Conservation (phyloP, 768 basidiomycete species). For the Mycena epipterygia region DNA sequence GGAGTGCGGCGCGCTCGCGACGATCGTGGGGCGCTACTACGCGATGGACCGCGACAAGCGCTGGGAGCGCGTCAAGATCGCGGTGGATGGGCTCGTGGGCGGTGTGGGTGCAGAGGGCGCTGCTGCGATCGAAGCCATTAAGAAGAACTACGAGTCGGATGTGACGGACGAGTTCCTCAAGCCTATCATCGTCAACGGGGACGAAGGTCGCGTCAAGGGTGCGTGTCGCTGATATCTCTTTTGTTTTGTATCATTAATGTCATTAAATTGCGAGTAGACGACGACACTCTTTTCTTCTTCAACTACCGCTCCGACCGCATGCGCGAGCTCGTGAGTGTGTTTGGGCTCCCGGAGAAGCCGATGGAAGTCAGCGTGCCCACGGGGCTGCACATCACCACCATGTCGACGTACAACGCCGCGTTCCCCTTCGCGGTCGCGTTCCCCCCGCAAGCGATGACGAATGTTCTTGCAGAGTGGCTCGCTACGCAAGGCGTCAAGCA, state of each 20-base stretch:
- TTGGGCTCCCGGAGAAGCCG: constrained; percentile 88
- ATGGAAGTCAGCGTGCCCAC: constrained; percentile 86
- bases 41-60: constrained; percentile 98
- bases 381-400: constrained; percentile 97
- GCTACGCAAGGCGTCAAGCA: constrained; percentile 84
- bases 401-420: constrained; percentile 93
- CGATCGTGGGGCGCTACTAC: constrained; percentile 92
- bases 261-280: constrained; percentile 61
- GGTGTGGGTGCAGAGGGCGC: constrained; percentile 75
- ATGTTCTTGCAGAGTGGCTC: constrained; percentile 95
- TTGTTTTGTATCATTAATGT: background rate
- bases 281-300: constrained; percentile 95
- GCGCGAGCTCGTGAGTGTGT: constrained; percentile 87
- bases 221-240: constrained; percentile 35
- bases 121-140: constrained; percentile 75
- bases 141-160: constrained; percentile 83
- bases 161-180: constrained; percentile 97
- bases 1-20: constrained; percentile 84
- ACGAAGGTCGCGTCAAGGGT: constrained; percentile 87
- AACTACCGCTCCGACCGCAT: constrained; percentile 98
- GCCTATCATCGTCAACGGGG: constrained; percentile 90
- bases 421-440: constrained; percentile 95
- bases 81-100: constrained; percentile 85
- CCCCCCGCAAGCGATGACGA: constrained; percentile 93
- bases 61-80: constrained; percentile 94